These are phyloP conservation scores for Aspergillus sp. DNA, from an alignment of 2,329 filamentous ascomycete genomes.

Conservation along the genomic window DNA sequence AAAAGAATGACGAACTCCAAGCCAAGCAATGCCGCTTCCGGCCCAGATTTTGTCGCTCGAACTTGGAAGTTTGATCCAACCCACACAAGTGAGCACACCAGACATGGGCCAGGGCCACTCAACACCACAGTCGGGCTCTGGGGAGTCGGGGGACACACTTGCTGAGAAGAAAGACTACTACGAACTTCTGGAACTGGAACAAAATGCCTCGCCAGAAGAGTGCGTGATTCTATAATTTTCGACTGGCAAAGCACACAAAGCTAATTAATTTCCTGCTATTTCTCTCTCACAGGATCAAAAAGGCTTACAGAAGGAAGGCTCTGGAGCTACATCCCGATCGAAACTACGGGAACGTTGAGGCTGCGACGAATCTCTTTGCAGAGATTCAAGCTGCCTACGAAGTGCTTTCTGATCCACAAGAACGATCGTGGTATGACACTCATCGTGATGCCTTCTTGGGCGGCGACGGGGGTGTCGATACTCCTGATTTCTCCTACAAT, in stretches of 20 bases:
- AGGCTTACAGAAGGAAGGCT: conserved; percentile 87
- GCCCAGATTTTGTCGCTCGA: background rate
- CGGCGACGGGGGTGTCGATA: conserved; percentile 56
- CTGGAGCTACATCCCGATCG: conserved; percentile 94
- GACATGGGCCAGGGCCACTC: conserved; percentile 52
- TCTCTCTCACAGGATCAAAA: conserved; percentile 72
- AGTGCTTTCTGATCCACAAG: conserved; percentile 92
- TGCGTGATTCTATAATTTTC: conserved; percentile 45
- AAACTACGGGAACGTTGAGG: conserved; percentile 83
- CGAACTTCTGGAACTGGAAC: conserved; percentile 75
- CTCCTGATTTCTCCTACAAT: conserved; percentile 66
- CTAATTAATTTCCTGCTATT: conserved; percentile 12
- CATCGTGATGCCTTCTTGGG: conserved; percentile 84
- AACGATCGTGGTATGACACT: conserved; percentile 96
- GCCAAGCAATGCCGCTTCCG: background rate
- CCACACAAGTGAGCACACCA: background rate
- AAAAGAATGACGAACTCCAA: background rate
- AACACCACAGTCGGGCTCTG: conserved; percentile 31
- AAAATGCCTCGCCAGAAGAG: conserved; percentile 79
- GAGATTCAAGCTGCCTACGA: conserved; percentile 94
- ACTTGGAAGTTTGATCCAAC: background rate
- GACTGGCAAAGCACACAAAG: background rate
- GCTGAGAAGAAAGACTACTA: conserved; percentile 60
- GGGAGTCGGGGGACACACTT: conserved; percentile 25
- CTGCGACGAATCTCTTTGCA: conserved; percentile 82